Conservation (phyloP, 176 grass and related monocot genomes). For the Oropetium thomaeum region DNA sequence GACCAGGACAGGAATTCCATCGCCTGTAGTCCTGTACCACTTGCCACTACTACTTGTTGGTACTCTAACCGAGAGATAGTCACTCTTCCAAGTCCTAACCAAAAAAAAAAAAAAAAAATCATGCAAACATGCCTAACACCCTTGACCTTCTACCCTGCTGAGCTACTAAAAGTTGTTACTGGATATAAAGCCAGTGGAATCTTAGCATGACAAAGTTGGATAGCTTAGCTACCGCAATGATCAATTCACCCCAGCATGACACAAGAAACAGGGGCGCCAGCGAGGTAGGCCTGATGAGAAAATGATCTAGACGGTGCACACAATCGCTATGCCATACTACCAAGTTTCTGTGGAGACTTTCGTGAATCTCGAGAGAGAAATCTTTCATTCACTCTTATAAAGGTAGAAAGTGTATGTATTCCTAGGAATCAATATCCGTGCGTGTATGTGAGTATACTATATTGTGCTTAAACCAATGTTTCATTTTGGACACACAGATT, state of each 20-base stretch:
- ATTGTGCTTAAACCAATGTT: too few relatives aligned
- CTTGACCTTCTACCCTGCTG: constrained; percentile 34
- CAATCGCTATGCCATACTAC: not conserved
- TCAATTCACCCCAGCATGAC: constrained; percentile 10
- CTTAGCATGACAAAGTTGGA: constrained; percentile 25
- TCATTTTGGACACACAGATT: too few relatives aligned
- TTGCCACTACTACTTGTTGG: not conserved
- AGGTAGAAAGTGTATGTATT: too few relatives aligned
- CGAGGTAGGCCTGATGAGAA: not conserved
- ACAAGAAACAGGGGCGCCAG: constrained; percentile 41
- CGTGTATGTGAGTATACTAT: too few relatives aligned
- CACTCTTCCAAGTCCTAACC: constrained; percentile 27
- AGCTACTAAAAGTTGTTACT: constrained; percentile 37
- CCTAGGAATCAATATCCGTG: too few relatives aligned
- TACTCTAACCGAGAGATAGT: not conserved
- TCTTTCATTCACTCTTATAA: too few relatives aligned
- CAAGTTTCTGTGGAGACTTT: too few relatives aligned
- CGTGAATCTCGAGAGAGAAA: too few relatives aligned
- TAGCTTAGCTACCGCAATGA: constrained; percentile 29
- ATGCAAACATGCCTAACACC: constrained; percentile 59
- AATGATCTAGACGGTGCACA: constrained; percentile 17
- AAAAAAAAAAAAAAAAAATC: constrained; percentile 48
- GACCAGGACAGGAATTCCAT: constrained; percentile 40
- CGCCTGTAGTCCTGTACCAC: constrained; percentile 22
- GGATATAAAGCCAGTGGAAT: constrained; percentile 27